Conservation (phyloP, 73 alveolate species). For the Tetrahymena thermophila region DNA sequence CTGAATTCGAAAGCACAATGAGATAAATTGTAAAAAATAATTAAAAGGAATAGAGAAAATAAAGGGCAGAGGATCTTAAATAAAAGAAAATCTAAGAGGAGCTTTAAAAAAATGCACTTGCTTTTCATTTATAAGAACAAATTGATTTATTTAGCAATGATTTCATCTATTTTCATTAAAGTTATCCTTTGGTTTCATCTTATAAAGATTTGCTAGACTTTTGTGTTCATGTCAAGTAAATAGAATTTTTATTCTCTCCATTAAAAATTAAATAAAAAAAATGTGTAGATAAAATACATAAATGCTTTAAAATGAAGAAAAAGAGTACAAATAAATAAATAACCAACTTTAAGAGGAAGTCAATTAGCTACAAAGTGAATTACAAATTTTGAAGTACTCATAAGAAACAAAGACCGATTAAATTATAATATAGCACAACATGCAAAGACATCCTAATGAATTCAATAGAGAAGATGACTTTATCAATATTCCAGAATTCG, state of each 20-base stretch:
- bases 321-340: not conserved
- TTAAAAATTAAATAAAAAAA: not conserved
- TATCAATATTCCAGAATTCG: not conserved
- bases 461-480: not conserved
- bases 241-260: not conserved
- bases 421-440: not conserved
- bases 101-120: not conserved
- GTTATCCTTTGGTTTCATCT: not conserved
- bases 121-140: not conserved
- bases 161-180: not conserved
- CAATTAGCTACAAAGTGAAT: not conserved
- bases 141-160: not conserved
- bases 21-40: not conserved
- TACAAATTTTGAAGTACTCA: not conserved
- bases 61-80: not conserved
- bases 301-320: not conserved
- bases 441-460: not conserved
- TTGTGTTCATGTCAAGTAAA: not conserved
- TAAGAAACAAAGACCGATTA: not conserved
- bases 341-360: not conserved
- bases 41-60: not conserved
- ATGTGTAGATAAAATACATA: not conserved
- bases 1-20: not conserved
- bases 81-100: not conserved
- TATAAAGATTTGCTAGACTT: not conserved